Conservation (phyloP, 129 eudicot species). For the Escallonia herrerae region DNA sequence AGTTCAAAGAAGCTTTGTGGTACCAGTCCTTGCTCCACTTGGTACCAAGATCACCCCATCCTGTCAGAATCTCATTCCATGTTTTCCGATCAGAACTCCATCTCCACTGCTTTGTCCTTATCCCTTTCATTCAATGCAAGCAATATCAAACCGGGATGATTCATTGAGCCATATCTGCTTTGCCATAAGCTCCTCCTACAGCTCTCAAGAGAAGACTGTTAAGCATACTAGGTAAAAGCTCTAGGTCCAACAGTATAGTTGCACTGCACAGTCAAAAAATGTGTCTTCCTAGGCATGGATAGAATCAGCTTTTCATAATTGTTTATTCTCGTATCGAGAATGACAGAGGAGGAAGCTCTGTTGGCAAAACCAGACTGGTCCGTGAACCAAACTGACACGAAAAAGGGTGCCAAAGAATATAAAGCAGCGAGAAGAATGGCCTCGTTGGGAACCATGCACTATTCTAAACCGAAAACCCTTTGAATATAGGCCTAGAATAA, state of each 20-base stretch:
- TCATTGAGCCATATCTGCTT: no score
- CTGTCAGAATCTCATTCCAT: neutral
- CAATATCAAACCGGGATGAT: no score
- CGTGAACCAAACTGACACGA: neutral
- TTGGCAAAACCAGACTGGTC: neutral
- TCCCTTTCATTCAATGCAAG: no score
- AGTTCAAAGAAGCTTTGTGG: neutral
- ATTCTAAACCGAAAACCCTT: no score
- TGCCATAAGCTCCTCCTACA: no score
- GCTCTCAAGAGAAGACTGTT: no score
- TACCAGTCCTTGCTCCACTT: neutral
- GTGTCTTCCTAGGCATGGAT: neutral
- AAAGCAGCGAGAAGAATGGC: neutral
- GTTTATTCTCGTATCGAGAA: no score
- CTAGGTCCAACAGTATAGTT: no score
- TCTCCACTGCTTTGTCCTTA: no score
- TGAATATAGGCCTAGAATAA: neutral
- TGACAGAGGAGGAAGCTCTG: neutral
- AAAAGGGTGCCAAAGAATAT: neutral
- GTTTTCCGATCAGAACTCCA: no score
- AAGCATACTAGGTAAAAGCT: no score
- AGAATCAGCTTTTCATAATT: neutral
- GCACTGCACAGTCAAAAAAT: neutral
- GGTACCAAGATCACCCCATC: constrained; percentile 4
- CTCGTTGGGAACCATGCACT: neutral